Evolutionary conservation across 331 rosid species (phyloP), one percentile per base, ranked within the genome.

Genomic region (Pyrus hybrid): DNA sequence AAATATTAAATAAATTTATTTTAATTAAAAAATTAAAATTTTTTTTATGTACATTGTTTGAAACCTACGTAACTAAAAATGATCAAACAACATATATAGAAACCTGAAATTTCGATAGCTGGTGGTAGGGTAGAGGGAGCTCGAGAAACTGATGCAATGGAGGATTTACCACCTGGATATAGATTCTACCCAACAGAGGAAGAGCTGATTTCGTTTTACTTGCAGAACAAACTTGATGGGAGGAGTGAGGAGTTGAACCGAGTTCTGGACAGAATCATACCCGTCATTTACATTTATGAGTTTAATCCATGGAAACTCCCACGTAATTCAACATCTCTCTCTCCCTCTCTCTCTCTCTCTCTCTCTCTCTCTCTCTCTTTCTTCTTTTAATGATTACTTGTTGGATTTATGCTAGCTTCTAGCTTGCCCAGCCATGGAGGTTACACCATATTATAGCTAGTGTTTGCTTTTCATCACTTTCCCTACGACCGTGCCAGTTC

Each of bases 111-210:
- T 68, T 68, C 1, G 60, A 17, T 67, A 41, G 57, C 28, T 26
- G n/a, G 8, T 10, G 9, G 45, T 9, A 68, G 73, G 30, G 35
- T 41, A 68, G 13, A 18, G 68, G 21, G 74, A 47, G 41, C 26
- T 32, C 3, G 58, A 26, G 51, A 13, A 33, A 33, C 65, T 10
- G 76, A 67, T 23, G 17, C 45, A 45, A 86, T 89, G 93, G 87
- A 56, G n/a, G 74, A 80, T 74, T 79, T 88, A 70, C 70, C 91
- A 72, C 96, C 93, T 9, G 97, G 98, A 75, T 89, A 84, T 82
- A 87, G 96, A 32, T 93, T 93, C 86, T 91, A 88, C 80, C 98
- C 97, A 0, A 93, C 96, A 2, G 97, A 93, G 81, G 97, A 91
- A 71, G 98, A 93, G 63, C 76, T 93, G 23, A 77, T 91, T 58